A percentile compares a stretch with the other conserved stretches of the same genome.
Evolutionary conservation across 208 protist species (phyloP).

Genomic region (Sergeia podlipaevii): DNA sequence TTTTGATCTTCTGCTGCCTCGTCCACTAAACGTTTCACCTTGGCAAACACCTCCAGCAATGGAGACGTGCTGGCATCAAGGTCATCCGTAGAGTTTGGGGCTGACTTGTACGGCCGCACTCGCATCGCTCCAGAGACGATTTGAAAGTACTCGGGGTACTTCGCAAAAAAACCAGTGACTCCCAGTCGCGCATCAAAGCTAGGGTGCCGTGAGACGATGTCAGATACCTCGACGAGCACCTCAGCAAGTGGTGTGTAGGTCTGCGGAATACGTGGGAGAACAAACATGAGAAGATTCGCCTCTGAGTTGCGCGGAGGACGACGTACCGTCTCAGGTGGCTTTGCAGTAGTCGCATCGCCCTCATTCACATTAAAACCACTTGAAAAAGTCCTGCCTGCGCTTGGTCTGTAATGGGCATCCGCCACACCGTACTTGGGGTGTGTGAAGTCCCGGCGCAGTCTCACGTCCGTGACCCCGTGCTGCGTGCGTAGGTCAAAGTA

Average conservation of each 20-base stretch:
- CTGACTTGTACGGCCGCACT: conserved; percentile 62
- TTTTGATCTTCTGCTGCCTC: conserved; percentile 53
- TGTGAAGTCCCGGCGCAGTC: conserved; percentile 50
- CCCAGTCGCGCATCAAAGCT: conserved; percentile 76
- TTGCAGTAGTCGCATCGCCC: neutral
- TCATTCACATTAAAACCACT: neutral
- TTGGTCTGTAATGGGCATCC: conserved; percentile 35
- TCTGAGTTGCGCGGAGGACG: conserved; percentile 76
- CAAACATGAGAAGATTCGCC: conserved; percentile 58
- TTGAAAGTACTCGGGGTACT: conserved; percentile 90
- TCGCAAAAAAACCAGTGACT: conserved; percentile 73
- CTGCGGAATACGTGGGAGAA: conserved; percentile 61
- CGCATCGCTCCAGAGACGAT: conserved; percentile 62
- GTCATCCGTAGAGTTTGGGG: conserved; percentile 73
- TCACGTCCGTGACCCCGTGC: conserved; percentile 46
- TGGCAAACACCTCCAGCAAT: conserved; percentile 48
- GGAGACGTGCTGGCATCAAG: conserved; percentile 40
- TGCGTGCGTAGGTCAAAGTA: conserved; percentile 69
- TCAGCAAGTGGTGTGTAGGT: conserved; percentile 56
- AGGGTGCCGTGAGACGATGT: conserved; percentile 73
- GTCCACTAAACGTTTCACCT: conserved; percentile 42
- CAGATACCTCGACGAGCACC: conserved; percentile 72
- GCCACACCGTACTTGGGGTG: conserved; percentile 66
- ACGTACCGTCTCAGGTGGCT: neutral
- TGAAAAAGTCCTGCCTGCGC: conserved; percentile 7